Evolutionary conservation across 23 red algal species (phyloP), one percentile per base, ranked within the genome.

Genomic region (Gracilariopsis chorda): DNA sequence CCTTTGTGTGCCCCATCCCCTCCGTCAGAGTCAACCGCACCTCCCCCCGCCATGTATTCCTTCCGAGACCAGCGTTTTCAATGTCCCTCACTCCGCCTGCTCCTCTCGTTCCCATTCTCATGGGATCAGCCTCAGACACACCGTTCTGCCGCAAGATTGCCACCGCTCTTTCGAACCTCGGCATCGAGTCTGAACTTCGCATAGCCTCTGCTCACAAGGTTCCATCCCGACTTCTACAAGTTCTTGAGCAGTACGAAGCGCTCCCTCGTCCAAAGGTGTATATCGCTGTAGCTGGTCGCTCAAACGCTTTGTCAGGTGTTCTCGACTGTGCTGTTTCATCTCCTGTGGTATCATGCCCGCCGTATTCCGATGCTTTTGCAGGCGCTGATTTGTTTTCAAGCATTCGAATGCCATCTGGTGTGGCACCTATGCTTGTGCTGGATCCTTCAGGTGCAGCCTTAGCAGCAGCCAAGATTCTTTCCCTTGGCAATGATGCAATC

Each of bases 161-260:
- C 14, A 70, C 51, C 46, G 97, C 94, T 30, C 84, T 92, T 51
- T 63, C 74, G 41, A 48, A 52, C 49, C 74, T 96, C 7, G 97
- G 97, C 59, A 94, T 99, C 53, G 69, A 93, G 21, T 76, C 97
- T 7, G 93, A 95, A 46, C 76, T 99, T 30, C 93, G 90, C 78
- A 80, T 99, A 53, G 90, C 93, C 6, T 99, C 97, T 19, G 97
- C 97, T 23, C 97, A 99, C 92, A 99, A 99, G 73, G 82, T 96
- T 7, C 97, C 97, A 30, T 48, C 29, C 39, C 91, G 97, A 34
- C 92, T 99, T 13, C 58, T 99, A 30, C 56, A 37, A 40, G 86
- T 99, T 48, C 49, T 99, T n/a, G 49, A 67, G 29, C 45, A 58
- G 1, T 94, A 94, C 82, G 91, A 99, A 51, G 89, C 93, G 44